phyloP scores from a whole-genome alignment of 2,329 filamentous ascomycete genomes.

The Calonectria fujianensis region DNA sequence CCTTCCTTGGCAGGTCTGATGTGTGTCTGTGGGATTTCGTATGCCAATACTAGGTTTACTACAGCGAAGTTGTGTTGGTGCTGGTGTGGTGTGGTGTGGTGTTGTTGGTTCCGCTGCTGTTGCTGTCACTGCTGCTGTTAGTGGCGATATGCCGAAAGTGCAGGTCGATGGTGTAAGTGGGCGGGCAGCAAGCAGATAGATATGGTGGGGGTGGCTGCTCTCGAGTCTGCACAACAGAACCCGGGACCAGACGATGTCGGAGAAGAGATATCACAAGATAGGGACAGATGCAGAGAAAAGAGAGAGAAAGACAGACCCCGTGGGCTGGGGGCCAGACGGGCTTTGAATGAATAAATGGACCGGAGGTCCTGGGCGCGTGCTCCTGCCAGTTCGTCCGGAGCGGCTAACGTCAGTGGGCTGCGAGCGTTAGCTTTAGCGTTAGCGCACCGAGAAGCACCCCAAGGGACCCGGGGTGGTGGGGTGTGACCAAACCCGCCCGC shows the following conservation, averaged over 20 bases:
- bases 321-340: constrained; percentile 41
- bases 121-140: neutral
- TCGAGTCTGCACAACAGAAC: constrained; percentile 11
- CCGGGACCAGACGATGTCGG: neutral
- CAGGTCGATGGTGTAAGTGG: constrained; percentile 34
- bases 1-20: neutral
- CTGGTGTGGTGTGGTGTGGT: neutral
- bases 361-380: constrained; percentile 5
- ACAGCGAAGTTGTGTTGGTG: neutral
- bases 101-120: neutral
- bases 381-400: constrained; percentile 11
- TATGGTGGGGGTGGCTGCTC: neutral
- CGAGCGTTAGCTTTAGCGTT: constrained; percentile 1
- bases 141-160: constrained; percentile 4
- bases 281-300: neutral
- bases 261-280: neutral
- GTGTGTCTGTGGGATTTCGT: neutral
- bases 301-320: constrained; percentile 9
- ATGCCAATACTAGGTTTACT: neutral
- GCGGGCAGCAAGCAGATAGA: neutral
- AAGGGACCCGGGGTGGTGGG: constrained; percentile 12
- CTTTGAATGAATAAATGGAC: constrained; percentile 30
- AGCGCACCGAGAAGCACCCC: neutral
- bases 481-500: constrained; percentile 11
- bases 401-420: constrained; percentile 16